These are phyloP conservation scores for Apiotrichum gamsii DNA, from an alignment of 1,284 basidiomycete species.

Conservation along the genomic window DNA sequence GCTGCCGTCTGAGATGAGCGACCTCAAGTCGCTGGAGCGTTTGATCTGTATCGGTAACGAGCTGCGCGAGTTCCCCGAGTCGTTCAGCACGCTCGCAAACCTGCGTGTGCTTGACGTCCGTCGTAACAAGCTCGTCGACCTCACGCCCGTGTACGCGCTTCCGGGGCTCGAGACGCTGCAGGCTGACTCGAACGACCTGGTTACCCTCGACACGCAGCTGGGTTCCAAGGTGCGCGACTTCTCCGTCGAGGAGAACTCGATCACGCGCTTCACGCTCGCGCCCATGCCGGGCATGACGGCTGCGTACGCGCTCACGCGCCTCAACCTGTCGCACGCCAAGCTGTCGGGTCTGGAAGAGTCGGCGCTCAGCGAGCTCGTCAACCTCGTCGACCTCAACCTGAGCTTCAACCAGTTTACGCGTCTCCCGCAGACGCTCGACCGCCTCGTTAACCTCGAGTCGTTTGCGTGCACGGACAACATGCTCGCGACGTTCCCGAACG, in stretches of 20 bases:
- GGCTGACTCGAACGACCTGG: conserved; percentile 75
- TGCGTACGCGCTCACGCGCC: conserved; percentile 64
- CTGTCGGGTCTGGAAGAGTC: conserved; percentile 74
- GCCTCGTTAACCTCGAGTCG: conserved; percentile 62
- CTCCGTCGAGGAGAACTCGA: conserved; percentile 50
- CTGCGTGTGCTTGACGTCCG: conserved; percentile 73
- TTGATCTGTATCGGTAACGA: conserved; percentile 87
- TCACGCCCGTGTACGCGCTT: conserved; percentile 62
- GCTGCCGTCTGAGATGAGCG: conserved; percentile 73
- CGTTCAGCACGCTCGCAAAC: conserved; percentile 58
- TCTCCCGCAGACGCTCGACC: conserved; percentile 74
- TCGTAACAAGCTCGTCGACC: conserved; percentile 70
- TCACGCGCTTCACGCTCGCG: conserved; percentile 66
- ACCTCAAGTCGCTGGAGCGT: conserved; percentile 62
- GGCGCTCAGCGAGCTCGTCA: conserved; percentile 63
- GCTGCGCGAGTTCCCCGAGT: conserved; percentile 67
- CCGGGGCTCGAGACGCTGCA: conserved; percentile 62
- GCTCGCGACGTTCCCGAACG: conserved; percentile 68
- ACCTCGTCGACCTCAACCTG: conserved; percentile 66
- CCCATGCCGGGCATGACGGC: conserved; percentile 54
- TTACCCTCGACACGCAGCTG: conserved; percentile 68
- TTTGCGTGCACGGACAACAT: conserved; percentile 88
- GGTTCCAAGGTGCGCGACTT: conserved; percentile 56
- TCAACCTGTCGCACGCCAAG: conserved; percentile 88
- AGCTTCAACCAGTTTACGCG: conserved; percentile 82